Percentiles rank a stretch among this genome's conserved stretches.
Conservation (phyloP, 139 green algal genomes). For the Chlorella ohadii region DNA sequence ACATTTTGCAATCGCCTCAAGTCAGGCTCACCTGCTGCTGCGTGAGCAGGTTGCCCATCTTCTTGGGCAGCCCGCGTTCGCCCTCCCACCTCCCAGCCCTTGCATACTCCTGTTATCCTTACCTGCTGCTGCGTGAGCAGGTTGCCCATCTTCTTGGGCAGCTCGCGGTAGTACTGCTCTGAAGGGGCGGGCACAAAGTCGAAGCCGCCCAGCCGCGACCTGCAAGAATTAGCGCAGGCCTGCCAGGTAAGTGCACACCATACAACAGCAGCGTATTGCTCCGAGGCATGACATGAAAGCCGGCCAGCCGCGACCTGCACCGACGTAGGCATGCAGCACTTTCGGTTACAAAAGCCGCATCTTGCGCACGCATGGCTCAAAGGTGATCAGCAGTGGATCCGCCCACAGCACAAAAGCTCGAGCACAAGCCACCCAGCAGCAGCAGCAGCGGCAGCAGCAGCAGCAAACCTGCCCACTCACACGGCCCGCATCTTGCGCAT, state of each 20-base stretch:
- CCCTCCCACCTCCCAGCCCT: too few species aligned
- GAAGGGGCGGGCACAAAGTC: slow-evolving; percentile 90
- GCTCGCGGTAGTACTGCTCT: slow-evolving; percentile 86
- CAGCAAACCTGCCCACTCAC: slow-evolving; percentile 15
- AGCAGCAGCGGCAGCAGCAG: background rate
- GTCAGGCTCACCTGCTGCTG: slow-evolving; percentile 56
- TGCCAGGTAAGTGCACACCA: too few species aligned
- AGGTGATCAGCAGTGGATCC: too few species aligned
- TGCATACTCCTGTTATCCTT: too few species aligned
- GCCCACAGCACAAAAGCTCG: too few species aligned
- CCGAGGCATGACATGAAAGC: too few species aligned
- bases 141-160: slow-evolving; percentile 72
- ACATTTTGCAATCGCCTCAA: too few species aligned
- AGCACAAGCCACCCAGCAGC: background rate
- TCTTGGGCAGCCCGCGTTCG: slow-evolving; percentile 55
- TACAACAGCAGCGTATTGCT: too few species aligned
- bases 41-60: slow-evolving; percentile 76
- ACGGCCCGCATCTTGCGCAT: slow-evolving; percentile 73
- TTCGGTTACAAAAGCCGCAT: too few species aligned
- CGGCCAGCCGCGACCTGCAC: too few species aligned
- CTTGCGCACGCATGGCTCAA: background rate
- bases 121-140: slow-evolving; percentile 71
- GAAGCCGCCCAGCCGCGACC: slow-evolving; percentile 75
- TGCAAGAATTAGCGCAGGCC: too few species aligned
- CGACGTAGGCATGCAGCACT: too few species aligned